phyloP scores from a whole-genome alignment of 2,329 filamentous ascomycete genomes.

The Pezicula neosporulosa region DNA sequence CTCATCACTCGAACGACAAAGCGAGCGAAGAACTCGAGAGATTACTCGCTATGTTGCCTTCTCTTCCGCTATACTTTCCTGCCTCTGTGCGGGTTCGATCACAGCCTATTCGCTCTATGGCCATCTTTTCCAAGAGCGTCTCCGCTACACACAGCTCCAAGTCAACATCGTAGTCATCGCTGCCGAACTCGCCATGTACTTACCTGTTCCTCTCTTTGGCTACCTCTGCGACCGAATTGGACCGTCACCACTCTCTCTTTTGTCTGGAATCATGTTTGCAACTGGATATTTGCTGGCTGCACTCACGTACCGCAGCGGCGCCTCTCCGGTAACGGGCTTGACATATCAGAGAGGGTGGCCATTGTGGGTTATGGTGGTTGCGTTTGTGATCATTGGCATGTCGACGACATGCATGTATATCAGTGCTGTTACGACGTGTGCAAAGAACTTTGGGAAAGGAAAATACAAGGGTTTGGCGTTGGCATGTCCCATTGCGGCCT shows the following conservation, averaged over 20 bases:
- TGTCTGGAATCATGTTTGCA: conserved; percentile 73
- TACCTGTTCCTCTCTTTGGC: conserved; percentile 86
- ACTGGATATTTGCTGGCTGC: conserved; percentile 82
- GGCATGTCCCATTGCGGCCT: conserved; percentile 85
- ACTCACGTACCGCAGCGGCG: conserved; percentile 64
- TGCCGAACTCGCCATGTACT: conserved; percentile 83
- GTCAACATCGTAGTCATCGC: conserved; percentile 88
- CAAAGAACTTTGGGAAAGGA: conserved; percentile 94
- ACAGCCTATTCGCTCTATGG: conserved; percentile 94
- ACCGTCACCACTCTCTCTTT: conserved; percentile 70
- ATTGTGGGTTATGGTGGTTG: conserved; percentile 78
- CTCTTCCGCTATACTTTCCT: conserved; percentile 48
- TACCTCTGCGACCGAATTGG: conserved; percentile 89
- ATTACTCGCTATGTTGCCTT: conserved; percentile 42
- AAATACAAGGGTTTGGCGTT: conserved; percentile 85
- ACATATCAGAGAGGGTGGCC: conserved; percentile 55
- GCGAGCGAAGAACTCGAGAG: conserved; percentile 15
- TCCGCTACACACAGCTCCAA: conserved; percentile 87
- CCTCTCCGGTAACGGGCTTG: conserved; percentile 35
- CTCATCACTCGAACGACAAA: conserved; percentile 12
- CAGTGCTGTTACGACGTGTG: conserved; percentile 86
- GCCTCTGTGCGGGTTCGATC: conserved; percentile 84
- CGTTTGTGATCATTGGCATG: conserved; percentile 79
- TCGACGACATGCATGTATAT: conserved; percentile 90
- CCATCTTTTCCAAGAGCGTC: conserved; percentile 78